These are phyloP conservation scores for Xylaria hypoxylon DNA, from an alignment of 2,329 filamentous ascomycete species.

Conservation along the genomic window DNA sequence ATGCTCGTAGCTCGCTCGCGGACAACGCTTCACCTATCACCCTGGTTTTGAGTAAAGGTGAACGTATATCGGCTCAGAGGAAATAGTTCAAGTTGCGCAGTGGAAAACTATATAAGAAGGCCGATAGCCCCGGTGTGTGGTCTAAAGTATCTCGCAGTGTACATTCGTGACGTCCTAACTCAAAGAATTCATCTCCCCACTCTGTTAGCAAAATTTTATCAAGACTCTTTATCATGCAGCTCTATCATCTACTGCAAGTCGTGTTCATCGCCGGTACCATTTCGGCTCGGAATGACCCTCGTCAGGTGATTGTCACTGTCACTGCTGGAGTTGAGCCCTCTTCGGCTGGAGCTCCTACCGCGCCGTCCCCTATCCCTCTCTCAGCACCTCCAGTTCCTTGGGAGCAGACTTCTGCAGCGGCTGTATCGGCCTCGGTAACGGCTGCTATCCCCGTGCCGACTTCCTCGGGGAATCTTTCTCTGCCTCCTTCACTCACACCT, in stretches of 20 bases:
- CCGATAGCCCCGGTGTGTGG: background rate
- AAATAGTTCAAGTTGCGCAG: background rate
- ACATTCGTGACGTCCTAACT: background rate
- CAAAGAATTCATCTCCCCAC: background rate
- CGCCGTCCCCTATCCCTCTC: slow-evolving; percentile 28
- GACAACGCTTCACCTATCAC: background rate
- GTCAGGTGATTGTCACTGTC: slow-evolving; percentile 36
- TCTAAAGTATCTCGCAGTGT: background rate
- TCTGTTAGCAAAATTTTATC: background rate
- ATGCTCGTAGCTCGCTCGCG: slow-evolving; percentile 7
- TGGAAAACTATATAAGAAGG: slow-evolving; percentile 13
- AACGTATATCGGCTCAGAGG: background rate
- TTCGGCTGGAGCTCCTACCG: background rate
- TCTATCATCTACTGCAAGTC: slow-evolving; percentile 32
- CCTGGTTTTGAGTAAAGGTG: background rate
- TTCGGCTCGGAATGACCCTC: slow-evolving; percentile 32
- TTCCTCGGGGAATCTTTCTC: slow-evolving; percentile 16
- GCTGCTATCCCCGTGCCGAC: slow-evolving; percentile 1
- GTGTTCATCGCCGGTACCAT: slow-evolving; percentile 36
- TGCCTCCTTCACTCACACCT: slow-evolving; percentile 20
- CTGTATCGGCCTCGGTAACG: slow-evolving; percentile 2
- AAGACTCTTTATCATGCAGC: slow-evolving; percentile 36
- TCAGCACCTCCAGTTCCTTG: slow-evolving; percentile 32
- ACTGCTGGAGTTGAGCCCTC: slow-evolving; percentile 18
- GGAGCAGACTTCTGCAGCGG: slow-evolving; percentile 15